A percentile compares a stretch with the other conserved stretches of the same genome.
phyloP scores from a whole-genome alignment of 2,329 filamentous ascomycete species.

The Cladosporium sp. region DNA sequence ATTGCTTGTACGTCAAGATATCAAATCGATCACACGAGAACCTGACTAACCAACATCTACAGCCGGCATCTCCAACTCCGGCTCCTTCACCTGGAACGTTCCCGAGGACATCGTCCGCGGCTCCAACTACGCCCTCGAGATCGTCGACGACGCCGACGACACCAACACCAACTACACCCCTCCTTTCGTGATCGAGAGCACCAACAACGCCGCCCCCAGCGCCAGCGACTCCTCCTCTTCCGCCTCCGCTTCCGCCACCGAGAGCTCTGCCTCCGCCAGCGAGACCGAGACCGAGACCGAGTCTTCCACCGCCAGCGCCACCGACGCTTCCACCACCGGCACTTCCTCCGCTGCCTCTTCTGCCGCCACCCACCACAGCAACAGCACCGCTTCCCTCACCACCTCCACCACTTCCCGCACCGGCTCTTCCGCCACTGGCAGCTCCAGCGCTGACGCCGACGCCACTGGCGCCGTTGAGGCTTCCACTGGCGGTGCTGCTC shows the following conservation, averaged over 20 bases:
- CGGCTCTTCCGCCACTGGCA: background rate
- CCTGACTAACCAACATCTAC: conserved; percentile 21
- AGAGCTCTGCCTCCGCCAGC: conserved; percentile 1
- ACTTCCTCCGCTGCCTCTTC: conserved; percentile 29
- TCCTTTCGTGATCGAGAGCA: conserved; percentile 44
- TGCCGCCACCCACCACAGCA: conserved; percentile 18
- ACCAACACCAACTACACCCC: conserved; percentile 55
- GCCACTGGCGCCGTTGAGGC: background rate
- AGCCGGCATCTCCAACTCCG: conserved; percentile 53
- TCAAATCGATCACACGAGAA: conserved; percentile 20
- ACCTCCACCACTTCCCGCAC: conserved; percentile 15
- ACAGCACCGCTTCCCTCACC: conserved; percentile 12
- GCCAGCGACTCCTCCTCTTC: conserved; percentile 6
- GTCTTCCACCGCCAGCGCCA: conserved; percentile 32
- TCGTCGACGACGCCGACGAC: conserved; percentile 51
- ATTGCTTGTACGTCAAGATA: conserved; percentile 36
- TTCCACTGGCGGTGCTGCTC: conserved; percentile 24
- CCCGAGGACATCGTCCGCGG: conserved; percentile 45
- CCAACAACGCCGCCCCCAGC: conserved; percentile 19
- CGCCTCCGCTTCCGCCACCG: conserved; percentile 1
- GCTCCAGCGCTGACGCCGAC: background rate
- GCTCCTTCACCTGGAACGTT: conserved; percentile 53
- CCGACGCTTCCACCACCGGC: conserved; percentile 29
- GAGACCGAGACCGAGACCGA: conserved; percentile 21
- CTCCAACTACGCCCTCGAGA: conserved; percentile 56